Evolutionary conservation across 345 rosid genomes (phyloP), one percentile per base, ranked within the genome.

Genomic region (Aegle marmelos): DNA sequence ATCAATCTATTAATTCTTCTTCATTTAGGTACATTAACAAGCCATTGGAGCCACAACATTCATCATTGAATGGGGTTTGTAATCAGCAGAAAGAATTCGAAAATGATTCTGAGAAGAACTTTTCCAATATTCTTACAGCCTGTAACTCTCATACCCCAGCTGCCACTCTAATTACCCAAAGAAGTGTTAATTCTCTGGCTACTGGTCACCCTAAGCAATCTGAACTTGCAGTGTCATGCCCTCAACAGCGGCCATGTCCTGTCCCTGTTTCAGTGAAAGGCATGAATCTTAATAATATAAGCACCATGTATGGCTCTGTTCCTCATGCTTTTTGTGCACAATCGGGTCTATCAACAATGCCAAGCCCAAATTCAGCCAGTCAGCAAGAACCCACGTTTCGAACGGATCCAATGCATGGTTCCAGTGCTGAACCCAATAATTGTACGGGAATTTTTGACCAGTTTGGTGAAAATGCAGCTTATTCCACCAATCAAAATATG

Each of bases 11-110:
- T 79, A 57, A 71, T 85, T 78, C 48, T 85, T 78, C 48, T 73
- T 74, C 64, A 66, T 73, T 78, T 90, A 95, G 99, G 85, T 95
- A 95, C 39, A 78, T 81, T 73, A 87, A 81, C 86, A 91, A 79
- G 82, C 78, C 88, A 8, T 62, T 74, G 17, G 91, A 88, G 73
- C 81, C 87, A 24, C 84, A 70, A 60, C 84, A 72, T 77, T 78
- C 89, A 9, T 82, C 89, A 39, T 74, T 68, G 83, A 56, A 84
- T 53, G 41, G 68, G 77, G 69, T 37, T 53, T 59, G 76, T 70
- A 63, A 70, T 80, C 82, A 66, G 66, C 73, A 71, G 82, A 83
- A 76, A 61, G 93, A 82, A 33, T 30, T 30, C 25, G 80, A 68
- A 56, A 77, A 76, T 5, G 28, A 80, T 72, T 77, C 79, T 14